Base-by-base conservation (phyloP, 75 land plant genomes). In the Pseudotsuga menziesii region DNA sequence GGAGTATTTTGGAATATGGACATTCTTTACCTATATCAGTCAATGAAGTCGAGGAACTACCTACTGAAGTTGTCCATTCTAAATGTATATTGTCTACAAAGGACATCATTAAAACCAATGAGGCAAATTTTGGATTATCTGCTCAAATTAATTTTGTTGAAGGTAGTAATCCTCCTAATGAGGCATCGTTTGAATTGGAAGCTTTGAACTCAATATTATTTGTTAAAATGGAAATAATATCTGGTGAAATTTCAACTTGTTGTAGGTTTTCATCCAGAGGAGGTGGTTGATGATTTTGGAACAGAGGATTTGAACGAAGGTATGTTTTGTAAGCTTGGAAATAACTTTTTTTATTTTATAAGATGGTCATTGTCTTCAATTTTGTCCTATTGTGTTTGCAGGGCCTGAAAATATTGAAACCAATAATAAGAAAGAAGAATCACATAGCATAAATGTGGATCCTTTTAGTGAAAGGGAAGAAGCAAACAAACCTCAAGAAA, bases 381-480 rank as follows among this genome's bases (percentile, higher is more conserved):
- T 55, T 73, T 55, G 19, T 54, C 32, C 57, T 73, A 9, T 48
- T 55, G 57, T 73, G 52, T 3, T 36, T 69, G 13, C 75, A 73
- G 75, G 32, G 26, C 25, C 75, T 55, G 57, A 27, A 54, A 52
- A 55, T 11, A 73, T 52, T 73, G 75, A 73, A 73, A 57, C 19
- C 20, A 73, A 73, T 25, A 48, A 54, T n/a, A 73, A 29, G 16
- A 22, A 73, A 35, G 20, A 55, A 22, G 57, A 73, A 14, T 23
- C 4, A 3, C 25, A 73, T 55, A 11, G 20, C 20, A 54, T 55
- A 52, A 3, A 52, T 73, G 19, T 73, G 57, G n/a, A 52, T 23
- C 16, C 32, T 52, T 73, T 55, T 26, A 41, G 58, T 17, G 56
- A 19, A 19, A 59, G 27, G 57, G 75, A 54, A 27, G 75, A 73